Evolutionary conservation across 2,329 filamentous ascomycete species (phyloP).

Genomic region (Ophiostoma sp.): DNA sequence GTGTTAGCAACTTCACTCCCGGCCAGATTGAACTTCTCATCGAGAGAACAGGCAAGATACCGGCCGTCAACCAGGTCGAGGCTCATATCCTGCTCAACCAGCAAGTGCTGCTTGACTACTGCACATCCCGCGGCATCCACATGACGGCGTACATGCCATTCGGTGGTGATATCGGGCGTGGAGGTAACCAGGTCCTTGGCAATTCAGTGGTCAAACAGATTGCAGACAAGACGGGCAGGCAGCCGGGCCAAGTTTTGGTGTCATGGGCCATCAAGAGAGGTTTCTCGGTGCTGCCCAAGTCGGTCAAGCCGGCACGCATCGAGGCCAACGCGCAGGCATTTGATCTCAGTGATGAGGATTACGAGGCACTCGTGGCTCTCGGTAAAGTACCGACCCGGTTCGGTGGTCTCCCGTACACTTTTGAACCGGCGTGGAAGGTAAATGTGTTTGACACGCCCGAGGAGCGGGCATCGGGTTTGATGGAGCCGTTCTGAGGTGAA

Average conservation of each 20-base stretch:
- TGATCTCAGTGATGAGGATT: constrained; percentile 59
- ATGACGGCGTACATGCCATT: constrained; percentile 65
- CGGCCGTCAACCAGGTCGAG: constrained; percentile 69
- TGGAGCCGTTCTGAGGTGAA: constrained; percentile 35
- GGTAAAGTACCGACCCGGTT: constrained; percentile 52
- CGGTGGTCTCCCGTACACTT: constrained; percentile 35
- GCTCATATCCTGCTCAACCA: constrained; percentile 65
- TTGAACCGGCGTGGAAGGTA: background rate
- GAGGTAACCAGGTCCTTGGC: constrained; percentile 57
- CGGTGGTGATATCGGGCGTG: constrained; percentile 46
- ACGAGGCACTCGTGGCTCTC: constrained; percentile 61
- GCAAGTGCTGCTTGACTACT: constrained; percentile 60
- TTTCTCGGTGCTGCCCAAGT: constrained; percentile 74
- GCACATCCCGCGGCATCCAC: constrained; percentile 63
- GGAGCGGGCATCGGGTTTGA: background rate
- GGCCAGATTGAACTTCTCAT: constrained; percentile 53
- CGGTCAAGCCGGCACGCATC: constrained; percentile 67
- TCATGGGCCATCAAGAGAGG: constrained; percentile 48
- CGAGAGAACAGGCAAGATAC: constrained; percentile 56
- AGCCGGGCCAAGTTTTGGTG: constrained; percentile 25
- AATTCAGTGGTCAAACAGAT: constrained; percentile 56
- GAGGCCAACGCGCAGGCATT: constrained; percentile 69
- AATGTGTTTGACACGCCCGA: constrained; percentile 7
- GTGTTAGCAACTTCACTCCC: constrained; percentile 8
- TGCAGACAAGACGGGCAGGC: constrained; percentile 44